Evolutionary conservation across 345 rosid species (phyloP).

Genomic region (Acer campestre): DNA sequence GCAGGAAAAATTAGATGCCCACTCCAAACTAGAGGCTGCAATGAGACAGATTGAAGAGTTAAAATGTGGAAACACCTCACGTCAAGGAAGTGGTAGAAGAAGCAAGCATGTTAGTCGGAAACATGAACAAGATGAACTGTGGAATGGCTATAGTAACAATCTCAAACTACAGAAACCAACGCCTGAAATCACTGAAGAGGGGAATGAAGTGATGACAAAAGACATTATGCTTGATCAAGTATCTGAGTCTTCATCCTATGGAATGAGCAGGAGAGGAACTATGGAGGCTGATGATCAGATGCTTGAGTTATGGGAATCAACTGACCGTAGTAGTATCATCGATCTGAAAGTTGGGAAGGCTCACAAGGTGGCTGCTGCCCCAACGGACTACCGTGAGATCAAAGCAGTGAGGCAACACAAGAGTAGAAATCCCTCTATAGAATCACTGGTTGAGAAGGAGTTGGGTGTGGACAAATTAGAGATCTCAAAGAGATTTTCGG

Average conservation of each 20-base stretch:
- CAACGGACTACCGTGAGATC: slow-evolving; percentile 12
- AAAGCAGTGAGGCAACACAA: slow-evolving; percentile 39
- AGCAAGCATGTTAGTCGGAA: slow-evolving; percentile 37
- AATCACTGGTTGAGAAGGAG: slow-evolving; percentile 67
- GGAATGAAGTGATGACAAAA: slow-evolving; percentile 72
- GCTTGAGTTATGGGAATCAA: slow-evolving; percentile 62
- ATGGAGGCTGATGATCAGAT: slow-evolving; percentile 51
- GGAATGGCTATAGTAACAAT: slow-evolving; percentile 24
- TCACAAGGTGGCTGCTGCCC: slow-evolving; percentile 28
- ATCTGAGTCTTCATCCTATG: slow-evolving; percentile 83
- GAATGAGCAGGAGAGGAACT: slow-evolving; percentile 68
- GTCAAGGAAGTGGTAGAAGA: slow-evolving; percentile 28
- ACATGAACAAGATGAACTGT: slow-evolving; percentile 36
- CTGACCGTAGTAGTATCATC: slow-evolving; percentile 43
- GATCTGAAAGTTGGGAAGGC: slow-evolving; percentile 51
- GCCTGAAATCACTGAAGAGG: slow-evolving; percentile 50
- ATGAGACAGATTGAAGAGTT: slow-evolving; percentile 55
- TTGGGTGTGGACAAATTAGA: slow-evolving; percentile 72
- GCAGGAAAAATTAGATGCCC: slow-evolving; percentile 51
- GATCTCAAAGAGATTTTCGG: slow-evolving; percentile 60
- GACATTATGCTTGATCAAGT: slow-evolving; percentile 93
- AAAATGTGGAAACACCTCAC: slow-evolving; percentile 36
- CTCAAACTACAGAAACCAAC: slow-evolving; percentile 43
- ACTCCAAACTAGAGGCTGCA: slow-evolving; percentile 59
- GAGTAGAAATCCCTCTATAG: slow-evolving; percentile 45